phyloP scores from a whole-genome alignment of 2,329 filamentous ascomycete genomes.

The Penicillium oxalicum region DNA sequence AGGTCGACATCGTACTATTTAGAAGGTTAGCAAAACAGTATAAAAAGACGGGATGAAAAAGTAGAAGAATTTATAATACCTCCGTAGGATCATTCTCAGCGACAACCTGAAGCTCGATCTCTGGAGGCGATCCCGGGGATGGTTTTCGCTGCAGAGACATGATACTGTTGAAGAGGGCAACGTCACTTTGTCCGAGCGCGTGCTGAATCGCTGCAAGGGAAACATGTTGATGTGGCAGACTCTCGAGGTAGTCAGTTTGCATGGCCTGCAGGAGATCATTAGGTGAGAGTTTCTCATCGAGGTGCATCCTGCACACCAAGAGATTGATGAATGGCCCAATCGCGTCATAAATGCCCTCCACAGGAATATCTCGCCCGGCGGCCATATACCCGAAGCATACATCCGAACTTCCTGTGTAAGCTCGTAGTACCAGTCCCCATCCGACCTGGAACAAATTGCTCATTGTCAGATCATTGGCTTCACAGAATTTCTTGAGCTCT shows the following conservation, averaged over 20 bases:
- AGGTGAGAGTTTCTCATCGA: neutral
- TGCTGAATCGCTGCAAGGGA: slow-evolving; percentile 8
- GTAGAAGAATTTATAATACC: neutral
- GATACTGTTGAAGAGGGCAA: slow-evolving; percentile 7
- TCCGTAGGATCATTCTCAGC: slow-evolving; percentile 1
- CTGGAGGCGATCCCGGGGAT: neutral
- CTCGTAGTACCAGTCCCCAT: slow-evolving; percentile 35
- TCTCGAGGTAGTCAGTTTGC: slow-evolving; percentile 1
- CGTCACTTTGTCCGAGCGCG: slow-evolving; percentile 3
- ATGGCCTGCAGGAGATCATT: neutral
- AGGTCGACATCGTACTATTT: slow-evolving; percentile 2
- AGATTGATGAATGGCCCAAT: slow-evolving; percentile 31
- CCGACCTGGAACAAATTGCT: slow-evolving; percentile 34
- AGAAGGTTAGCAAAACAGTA: neutral
- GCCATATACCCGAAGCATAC: slow-evolving; percentile 39
- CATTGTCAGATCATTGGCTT: slow-evolving; percentile 13
- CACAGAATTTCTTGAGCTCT: slow-evolving; percentile 5
- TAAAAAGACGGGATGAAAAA: neutral
- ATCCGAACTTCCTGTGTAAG: slow-evolving; percentile 33
- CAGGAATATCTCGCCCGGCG: slow-evolving; percentile 34
- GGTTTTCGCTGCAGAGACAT: slow-evolving; percentile 5
- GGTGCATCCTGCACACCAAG: slow-evolving; percentile 11
- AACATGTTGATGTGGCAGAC: slow-evolving; percentile 5
- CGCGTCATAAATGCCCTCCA: slow-evolving; percentile 30
- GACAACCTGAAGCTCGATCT: slow-evolving; percentile 17